A percentile compares a stretch with the other conserved stretches of the same genome.
Evolutionary conservation across 305 asterid genomes (phyloP).

Genomic region (Lippia alba): DNA sequence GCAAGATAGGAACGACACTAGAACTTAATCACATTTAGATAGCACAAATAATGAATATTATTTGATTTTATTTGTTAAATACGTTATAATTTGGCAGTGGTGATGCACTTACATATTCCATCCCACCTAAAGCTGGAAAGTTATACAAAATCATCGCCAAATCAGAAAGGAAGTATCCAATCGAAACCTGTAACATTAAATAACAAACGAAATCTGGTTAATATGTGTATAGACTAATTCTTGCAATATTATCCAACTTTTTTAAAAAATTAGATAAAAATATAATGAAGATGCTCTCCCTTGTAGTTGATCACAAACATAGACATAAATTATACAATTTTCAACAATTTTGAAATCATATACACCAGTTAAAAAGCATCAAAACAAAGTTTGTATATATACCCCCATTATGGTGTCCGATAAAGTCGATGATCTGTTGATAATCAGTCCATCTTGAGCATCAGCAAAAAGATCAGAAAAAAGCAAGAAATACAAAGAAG

Average conservation of each 20-base stretch:
- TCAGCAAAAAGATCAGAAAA: constrained; percentile 64
- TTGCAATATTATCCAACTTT: neutral
- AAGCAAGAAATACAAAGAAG: constrained; percentile 70
- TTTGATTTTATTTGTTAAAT: too few relatives aligned
- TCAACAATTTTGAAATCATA: constrained; percentile 20
- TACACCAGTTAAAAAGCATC: constrained; percentile 18
- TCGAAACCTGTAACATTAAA: constrained; percentile 65
- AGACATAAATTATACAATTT: neutral
- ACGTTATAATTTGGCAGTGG: neutral
- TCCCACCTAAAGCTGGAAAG: constrained; percentile 86
- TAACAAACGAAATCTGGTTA: constrained; percentile 17
- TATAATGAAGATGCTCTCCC: neutral
- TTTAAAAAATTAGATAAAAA: neutral
- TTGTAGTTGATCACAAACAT: neutral
- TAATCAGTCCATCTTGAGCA: constrained; percentile 48
- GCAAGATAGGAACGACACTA: too few relatives aligned
- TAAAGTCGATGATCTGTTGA: constrained; percentile 62
- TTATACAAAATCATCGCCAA: constrained; percentile 71
- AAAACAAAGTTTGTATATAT: constrained; percentile 29
- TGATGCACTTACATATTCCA: constrained; percentile 77
- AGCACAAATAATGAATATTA: too few relatives aligned
- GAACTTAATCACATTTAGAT: too few relatives aligned
- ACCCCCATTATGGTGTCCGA: constrained; percentile 87
- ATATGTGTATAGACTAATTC: neutral
- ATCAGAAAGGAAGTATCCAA: constrained; percentile 87